Percentiles rank a stretch among this genome's conserved stretches.
Conservation (phyloP, 2,329 filamentous ascomycete genomes). For the Tolypocladium tropicale region DNA sequence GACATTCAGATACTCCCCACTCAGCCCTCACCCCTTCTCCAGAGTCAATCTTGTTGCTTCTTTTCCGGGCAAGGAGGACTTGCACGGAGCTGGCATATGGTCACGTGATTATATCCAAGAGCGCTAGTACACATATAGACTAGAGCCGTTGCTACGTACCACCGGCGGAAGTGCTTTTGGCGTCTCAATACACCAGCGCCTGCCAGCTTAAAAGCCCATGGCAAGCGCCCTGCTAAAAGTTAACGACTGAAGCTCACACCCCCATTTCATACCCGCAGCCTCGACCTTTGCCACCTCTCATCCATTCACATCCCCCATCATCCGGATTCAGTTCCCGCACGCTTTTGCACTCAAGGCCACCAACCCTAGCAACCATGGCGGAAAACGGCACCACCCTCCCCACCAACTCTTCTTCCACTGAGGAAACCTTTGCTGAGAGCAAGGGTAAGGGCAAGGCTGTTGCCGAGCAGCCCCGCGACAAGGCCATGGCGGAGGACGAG, state of each 20-base stretch:
- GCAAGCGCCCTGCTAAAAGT: conserved; percentile 6
- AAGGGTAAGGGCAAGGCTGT: conserved; percentile 86
- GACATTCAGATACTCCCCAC: not conserved
- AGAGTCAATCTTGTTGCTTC: no score
- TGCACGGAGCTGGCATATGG: not conserved
- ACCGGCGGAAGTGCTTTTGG: conserved; percentile 11
- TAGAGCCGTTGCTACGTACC: conserved; percentile 20
- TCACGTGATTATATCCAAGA: conserved; percentile 6
- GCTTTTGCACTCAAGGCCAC: not conserved
- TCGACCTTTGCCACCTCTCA: conserved; percentile 1
- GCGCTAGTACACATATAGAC: conserved; percentile 9
- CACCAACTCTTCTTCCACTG: conserved; percentile 31
- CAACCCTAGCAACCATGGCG: conserved; percentile 24
- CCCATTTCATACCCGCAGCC: conserved; percentile 12
- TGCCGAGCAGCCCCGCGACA: conserved; percentile 41
- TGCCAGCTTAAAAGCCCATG: conserved; percentile 16
- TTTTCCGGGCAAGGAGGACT: no score
- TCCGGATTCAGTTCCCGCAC: not conserved
- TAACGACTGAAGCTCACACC: conserved; percentile 12
- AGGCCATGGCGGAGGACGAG: conserved; percentile 65
- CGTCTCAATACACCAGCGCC: conserved; percentile 10
- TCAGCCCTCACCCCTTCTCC: no score
- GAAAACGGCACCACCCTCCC: conserved; percentile 39
- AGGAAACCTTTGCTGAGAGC: conserved; percentile 36
- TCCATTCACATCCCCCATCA: conserved; percentile 3